phyloP scores from a whole-genome alignment of 345 rosid genomes.

The Eutrema yunnanense region DNA sequence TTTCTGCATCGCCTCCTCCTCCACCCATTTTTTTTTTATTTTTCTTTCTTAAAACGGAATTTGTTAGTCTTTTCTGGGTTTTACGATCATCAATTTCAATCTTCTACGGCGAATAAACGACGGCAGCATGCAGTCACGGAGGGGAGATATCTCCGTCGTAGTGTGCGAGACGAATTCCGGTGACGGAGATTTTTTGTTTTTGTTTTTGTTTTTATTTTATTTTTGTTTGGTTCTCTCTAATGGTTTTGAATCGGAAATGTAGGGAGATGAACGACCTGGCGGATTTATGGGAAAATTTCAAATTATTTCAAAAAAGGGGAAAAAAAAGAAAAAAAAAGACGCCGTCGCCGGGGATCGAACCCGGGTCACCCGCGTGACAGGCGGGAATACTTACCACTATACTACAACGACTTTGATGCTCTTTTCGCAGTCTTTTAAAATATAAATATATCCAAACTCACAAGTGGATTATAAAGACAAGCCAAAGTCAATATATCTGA shows the following conservation, averaged over 20 bases:
- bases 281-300: slow-evolving; percentile 19
- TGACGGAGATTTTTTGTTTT: not conserved
- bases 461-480: not conserved
- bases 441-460: too few relatives aligned
- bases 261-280: slow-evolving; percentile 29
- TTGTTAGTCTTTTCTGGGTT: not conserved
- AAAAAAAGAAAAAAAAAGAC: not conserved
- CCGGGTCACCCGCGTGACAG: slow-evolving; percentile 92
- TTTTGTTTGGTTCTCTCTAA: not conserved
- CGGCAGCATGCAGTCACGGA: slow-evolving; percentile 4
- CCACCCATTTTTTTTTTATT: slow-evolving; percentile 37
- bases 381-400: slow-evolving; percentile 82
- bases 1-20: slow-evolving; percentile 28
- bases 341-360: slow-evolving; percentile 96
- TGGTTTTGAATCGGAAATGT: slow-evolving; percentile 25
- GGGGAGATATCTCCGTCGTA: slow-evolving; percentile 18
- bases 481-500: not conserved
- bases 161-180: not conserved
- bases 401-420: slow-evolving; percentile 56
- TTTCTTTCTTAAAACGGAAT: not conserved
- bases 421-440: rapidly evolving
- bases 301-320: not conserved
- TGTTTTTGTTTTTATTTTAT: not conserved
- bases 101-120: not conserved
- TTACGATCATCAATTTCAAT: not conserved